Evolutionary conservation across 257 asterid genomes (phyloP).

Genomic region (Solanum dulcamara): DNA sequence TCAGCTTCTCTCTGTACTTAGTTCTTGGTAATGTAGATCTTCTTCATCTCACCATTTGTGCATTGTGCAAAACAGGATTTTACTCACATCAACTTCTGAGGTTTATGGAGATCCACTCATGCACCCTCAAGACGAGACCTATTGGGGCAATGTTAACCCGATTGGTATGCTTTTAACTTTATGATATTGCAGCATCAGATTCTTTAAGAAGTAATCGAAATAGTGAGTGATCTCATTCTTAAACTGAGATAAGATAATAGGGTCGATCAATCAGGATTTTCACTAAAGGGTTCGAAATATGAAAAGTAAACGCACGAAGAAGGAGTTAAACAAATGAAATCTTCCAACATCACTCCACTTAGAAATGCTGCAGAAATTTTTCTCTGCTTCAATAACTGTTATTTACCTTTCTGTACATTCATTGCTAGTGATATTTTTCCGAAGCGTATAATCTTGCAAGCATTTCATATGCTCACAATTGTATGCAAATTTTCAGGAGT

Average conservation of each 20-base stretch:
- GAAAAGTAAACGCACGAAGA: background rate
- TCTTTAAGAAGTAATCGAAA: background rate
- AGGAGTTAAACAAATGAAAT: no score
- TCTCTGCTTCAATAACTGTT: background rate
- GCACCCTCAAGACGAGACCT: conserved; percentile 85
- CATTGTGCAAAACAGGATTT: conserved; percentile 37
- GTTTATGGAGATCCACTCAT: conserved; percentile 95
- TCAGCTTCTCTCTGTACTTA: background rate
- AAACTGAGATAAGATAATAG: background rate
- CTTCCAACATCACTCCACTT: no score
- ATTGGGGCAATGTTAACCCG: conserved; percentile 98
- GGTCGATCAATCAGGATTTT: background rate
- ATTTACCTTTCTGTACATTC: no score
- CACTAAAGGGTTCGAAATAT: background rate
- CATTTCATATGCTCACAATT: background rate
- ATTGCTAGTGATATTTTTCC: no score
- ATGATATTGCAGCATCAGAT: no score
- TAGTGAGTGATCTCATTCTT: background rate
- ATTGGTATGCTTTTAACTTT: conserved; percentile 43
- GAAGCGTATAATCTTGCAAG: background rate
- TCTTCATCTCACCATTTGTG: background rate
- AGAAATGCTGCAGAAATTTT: no score
- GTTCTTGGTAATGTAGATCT: background rate
- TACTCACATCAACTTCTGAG: conserved; percentile 90
- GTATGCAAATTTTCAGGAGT: conserved; percentile 42